These are phyloP conservation scores for Russula olivacea DNA, from an alignment of 768 basidiomycete genomes.

Conservation along the genomic window DNA sequence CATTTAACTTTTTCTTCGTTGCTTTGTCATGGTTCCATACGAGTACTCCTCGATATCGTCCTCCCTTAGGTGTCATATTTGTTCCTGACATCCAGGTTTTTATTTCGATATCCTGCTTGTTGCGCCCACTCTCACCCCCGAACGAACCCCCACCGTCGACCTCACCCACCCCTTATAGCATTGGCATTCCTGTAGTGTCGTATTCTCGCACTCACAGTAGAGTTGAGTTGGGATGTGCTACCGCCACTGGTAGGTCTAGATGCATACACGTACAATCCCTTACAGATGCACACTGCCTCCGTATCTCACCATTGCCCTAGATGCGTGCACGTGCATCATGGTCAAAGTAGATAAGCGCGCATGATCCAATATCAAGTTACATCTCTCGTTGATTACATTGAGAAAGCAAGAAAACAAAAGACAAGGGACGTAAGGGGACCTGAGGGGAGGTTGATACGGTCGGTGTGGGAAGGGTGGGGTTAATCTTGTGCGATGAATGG, in stretches of 20 bases:
- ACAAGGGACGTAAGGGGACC: neutral
- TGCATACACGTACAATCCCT: neutral
- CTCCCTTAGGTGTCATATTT: conserved; percentile 3
- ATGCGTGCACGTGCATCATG: conserved; percentile 2
- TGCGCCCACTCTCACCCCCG: neutral
- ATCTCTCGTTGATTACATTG: neutral
- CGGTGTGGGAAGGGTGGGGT: conserved; percentile 3
- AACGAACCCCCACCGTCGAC: neutral
- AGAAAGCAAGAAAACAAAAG: neutral
- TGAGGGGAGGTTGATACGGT: neutral
- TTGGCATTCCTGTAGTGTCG: neutral
- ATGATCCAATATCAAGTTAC: conserved; percentile 9
- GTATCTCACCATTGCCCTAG: neutral
- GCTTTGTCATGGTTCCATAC: conserved; percentile 7
- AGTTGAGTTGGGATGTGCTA: neutral
- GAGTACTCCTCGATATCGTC: conserved; percentile 9
- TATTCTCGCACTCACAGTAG: neutral
- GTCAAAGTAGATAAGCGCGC: conserved; percentile 13
- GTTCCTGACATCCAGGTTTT: conserved; percentile 10
- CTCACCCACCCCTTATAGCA: neutral
- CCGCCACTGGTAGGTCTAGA: conserved; percentile 1
- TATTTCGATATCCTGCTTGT: conserved; percentile 13
- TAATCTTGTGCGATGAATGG: conserved; percentile 74
- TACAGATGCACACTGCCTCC: neutral
- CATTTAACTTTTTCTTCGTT: conserved; percentile 9